Conservation (phyloP, 164 flowering plant species). For the Paratinospora sagittata region DNA sequence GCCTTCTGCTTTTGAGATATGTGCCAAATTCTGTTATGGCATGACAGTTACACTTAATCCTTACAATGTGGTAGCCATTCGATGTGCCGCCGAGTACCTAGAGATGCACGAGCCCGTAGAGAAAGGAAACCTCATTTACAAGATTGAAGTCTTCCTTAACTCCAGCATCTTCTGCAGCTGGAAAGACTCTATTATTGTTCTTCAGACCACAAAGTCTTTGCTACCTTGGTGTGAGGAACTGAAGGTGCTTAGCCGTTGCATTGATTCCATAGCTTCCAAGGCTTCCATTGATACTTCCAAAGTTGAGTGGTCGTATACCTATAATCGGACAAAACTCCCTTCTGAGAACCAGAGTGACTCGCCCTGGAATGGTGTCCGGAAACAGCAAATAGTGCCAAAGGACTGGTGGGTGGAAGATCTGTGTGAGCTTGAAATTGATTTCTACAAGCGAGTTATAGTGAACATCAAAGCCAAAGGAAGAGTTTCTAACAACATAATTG, state of each 20-base stretch:
- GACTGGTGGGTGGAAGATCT: slow-evolving; percentile 99
- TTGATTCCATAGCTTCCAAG: slow-evolving; percentile 67
- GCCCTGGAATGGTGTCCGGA: slow-evolving; percentile 46
- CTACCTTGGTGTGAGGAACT: slow-evolving; percentile 65
- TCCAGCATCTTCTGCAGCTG: slow-evolving; percentile 81
- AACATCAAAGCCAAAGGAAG: slow-evolving; percentile 48
- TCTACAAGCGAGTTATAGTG: slow-evolving; percentile 52
- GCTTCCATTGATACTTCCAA: slow-evolving; percentile 62
- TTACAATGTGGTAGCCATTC: slow-evolving; percentile 67
- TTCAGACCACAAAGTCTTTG: slow-evolving; percentile 62
- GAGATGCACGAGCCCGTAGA: slow-evolving; percentile 83
- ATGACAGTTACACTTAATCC: slow-evolving; percentile 87
- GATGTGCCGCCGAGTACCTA: slow-evolving; percentile 90
- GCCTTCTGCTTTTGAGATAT: slow-evolving; percentile 75
- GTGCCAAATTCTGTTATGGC: slow-evolving; percentile 96
- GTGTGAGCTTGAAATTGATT: slow-evolving; percentile 75
- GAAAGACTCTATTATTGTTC: slow-evolving; percentile 91
- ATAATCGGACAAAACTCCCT: slow-evolving; percentile 60
- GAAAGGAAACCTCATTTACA: slow-evolving; percentile 84
- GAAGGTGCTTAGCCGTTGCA: slow-evolving; percentile 56
- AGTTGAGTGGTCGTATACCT: slow-evolving; percentile 92
- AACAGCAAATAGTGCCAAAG: slow-evolving; percentile 47
- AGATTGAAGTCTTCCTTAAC: slow-evolving; percentile 80
- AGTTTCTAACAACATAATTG: slow-evolving; percentile 49
- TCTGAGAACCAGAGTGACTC: slow-evolving; percentile 63